phyloP scores from a whole-genome alignment of 257 asterid genomes.

The Henckelia pumila region DNA sequence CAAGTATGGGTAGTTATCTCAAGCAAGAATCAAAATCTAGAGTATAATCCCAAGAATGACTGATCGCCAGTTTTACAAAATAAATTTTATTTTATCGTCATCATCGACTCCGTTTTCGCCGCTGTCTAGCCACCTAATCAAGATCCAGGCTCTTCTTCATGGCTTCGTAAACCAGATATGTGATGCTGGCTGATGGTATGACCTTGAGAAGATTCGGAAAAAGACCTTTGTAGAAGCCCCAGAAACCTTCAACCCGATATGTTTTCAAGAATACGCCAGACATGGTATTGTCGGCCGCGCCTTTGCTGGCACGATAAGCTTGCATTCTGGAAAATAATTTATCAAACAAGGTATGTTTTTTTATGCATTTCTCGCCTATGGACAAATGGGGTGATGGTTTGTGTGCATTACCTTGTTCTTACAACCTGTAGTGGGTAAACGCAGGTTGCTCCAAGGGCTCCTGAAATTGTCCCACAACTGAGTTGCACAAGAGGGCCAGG shows the following conservation, averaged over 20 bases:
- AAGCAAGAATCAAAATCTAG: conserved; percentile 38
- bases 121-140: conserved; percentile 34
- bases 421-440: conserved; percentile 96
- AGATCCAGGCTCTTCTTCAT: conserved; percentile 85
- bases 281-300: conserved; percentile 56
- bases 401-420: conserved; percentile 71
- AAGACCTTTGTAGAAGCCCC: conserved; percentile 94
- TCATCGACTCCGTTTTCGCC: conserved; percentile 16
- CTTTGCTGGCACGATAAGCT: conserved; percentile 51
- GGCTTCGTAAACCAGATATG: conserved; percentile 87
- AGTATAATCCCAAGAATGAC: conserved; percentile 36
- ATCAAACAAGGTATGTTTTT: background rate
- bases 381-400: conserved; percentile 5
- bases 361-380: background rate
- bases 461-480: conserved; percentile 89
- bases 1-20: conserved; percentile 30
- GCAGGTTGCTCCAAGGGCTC: conserved; percentile 94
- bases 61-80: conserved; percentile 33
- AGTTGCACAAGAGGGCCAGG: conserved; percentile 93
- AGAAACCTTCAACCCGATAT: conserved; percentile 55
- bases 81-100: conserved; percentile 40
- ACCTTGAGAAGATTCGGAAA: conserved; percentile 94
- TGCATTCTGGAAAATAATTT: conserved; percentile 71
- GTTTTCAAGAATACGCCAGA: conserved; percentile 72
- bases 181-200: conserved; percentile 93